These are phyloP conservation scores for Pythium myriotylum DNA, from an alignment of 352 stramenopile species.

Conservation along the genomic window DNA sequence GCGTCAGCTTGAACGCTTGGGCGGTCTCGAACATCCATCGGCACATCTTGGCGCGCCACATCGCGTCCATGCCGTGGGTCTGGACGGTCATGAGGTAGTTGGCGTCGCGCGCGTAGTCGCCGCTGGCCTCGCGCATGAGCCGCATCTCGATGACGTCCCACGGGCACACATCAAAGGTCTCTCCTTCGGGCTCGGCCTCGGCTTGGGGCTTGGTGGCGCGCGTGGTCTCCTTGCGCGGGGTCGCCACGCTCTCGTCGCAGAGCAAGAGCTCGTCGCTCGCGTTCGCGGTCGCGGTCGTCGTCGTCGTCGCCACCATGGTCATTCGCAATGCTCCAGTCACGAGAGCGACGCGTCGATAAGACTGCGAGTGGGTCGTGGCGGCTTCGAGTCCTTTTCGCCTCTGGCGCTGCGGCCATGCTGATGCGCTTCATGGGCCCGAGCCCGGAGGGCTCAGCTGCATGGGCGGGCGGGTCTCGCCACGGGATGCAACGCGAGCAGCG, in stretches of 20 bases:
- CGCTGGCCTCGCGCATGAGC: conserved; percentile 18
- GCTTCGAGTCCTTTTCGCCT: conserved; percentile 20
- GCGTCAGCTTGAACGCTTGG: conserved; percentile 69
- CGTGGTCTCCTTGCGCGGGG: conserved; percentile 18
- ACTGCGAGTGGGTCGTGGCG: conserved; percentile 3
- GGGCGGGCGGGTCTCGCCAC: conserved; percentile 10
- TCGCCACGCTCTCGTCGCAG: conserved; percentile 29
- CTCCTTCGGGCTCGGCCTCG: background rate
- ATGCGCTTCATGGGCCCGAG: conserved; percentile 4
- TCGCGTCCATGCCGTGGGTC: conserved; percentile 58
- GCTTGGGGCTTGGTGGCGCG: background rate
- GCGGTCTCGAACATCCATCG: conserved; percentile 83
- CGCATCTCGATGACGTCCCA: conserved; percentile 28
- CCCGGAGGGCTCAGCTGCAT: conserved; percentile 13
- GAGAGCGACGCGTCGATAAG: too few relatives aligned
- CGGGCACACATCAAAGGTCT: conserved; percentile 19
- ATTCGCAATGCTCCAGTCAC: too few relatives aligned
- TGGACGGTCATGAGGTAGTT: conserved; percentile 53
- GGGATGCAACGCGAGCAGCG: conserved; percentile 6
- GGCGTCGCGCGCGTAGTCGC: conserved; percentile 35
- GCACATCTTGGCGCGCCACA: conserved; percentile 72
- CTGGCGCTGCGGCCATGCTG: conserved; percentile 4
- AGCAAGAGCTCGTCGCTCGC: conserved; percentile 22
- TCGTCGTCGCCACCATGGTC: conserved; percentile 9
- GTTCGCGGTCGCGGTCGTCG: background rate